Evolutionary conservation across 1,284 basidiomycete species (phyloP), one percentile per base, ranked within the genome.

Genomic region (Acaromyces ingoldii): DNA sequence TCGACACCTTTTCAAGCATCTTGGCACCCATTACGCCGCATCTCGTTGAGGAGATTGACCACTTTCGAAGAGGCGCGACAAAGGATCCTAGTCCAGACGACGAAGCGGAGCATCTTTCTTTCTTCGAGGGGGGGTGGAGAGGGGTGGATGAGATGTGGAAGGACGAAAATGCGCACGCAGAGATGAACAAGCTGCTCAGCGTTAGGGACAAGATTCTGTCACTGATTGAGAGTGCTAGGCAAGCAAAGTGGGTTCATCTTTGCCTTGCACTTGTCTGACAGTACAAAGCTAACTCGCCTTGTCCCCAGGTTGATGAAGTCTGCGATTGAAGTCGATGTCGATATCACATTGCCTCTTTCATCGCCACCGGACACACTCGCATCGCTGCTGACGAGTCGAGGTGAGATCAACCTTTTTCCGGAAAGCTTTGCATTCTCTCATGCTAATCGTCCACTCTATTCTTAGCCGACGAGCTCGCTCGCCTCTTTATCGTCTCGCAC

Each of bases 1-100:
- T 96, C 45, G 76, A 79, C 22, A 84, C 83, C 0, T 82, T 91
- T 76, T 83, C 83, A 0, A 81, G 81, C 5, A 81, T 91, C 13
- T 79, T 93, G 38, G 89, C 90, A 0, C 95, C 93, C 0, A 85
- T 97, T 25, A 80, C 88, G 4, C 93, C 95, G 2, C 88, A 95
- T 71, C 81, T 97, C 2, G 88, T 90, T 0, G 92, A 97, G 77
- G 93, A 98, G 74, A 83, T 95, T 43, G 81, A 88, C 64, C 80
- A 83, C 40, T 79, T 78, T 55, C 65, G 66, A 30, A 45, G 44
- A 21, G 67, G 65, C 0, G 63, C 63, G 4, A 49, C 17, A 6
- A 21, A 21, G 5, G 72, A 74, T 44, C 72, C 72, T 1, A 41
- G 25, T 6, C 45, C 43, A 0, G 51, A 48, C 24, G 55, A 58